These are phyloP conservation scores for Blastocystis sp. DNA, from an alignment of 352 stramenopile genomes.

Conservation along the genomic window DNA sequence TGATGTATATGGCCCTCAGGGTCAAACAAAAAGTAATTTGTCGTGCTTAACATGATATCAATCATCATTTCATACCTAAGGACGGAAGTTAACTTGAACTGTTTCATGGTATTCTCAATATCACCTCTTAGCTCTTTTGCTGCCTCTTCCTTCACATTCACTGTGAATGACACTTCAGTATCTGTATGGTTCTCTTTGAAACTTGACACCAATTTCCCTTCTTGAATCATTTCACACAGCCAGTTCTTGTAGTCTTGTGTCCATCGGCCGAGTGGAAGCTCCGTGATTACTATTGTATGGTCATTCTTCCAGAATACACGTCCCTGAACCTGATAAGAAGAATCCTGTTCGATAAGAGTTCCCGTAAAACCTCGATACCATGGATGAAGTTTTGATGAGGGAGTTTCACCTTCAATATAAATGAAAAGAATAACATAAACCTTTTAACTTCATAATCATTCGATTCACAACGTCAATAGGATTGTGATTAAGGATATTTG, in stretches of 20 bases:
- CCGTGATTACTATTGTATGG: slow-evolving; percentile 88
- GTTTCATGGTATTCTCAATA: slow-evolving; percentile 71
- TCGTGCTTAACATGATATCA: slow-evolving; percentile 87
- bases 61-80: slow-evolving; percentile 80
- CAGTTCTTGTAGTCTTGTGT: slow-evolving; percentile 98
- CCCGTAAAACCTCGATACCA: slow-evolving; percentile 92
- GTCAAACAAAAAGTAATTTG: slow-evolving; percentile 97
- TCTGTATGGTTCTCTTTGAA: slow-evolving; percentile 97
- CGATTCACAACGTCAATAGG: slow-evolving; percentile 92
- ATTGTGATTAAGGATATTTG: slow-evolving; percentile 88
- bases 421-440: slow-evolving; percentile 7
- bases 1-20: slow-evolving; percentile 83
- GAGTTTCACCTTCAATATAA: slow-evolving; percentile 73
- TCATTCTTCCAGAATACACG: slow-evolving; percentile 80
- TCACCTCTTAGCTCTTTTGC: slow-evolving; percentile 82
- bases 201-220: slow-evolving; percentile 73
- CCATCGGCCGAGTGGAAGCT: slow-evolving; percentile 93
- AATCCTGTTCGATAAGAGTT: slow-evolving; percentile 75
- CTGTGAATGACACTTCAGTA: slow-evolving; percentile 79
- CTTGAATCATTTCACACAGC: slow-evolving; percentile 84
- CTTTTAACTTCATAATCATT: slow-evolving; percentile 79
- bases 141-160: slow-evolving; percentile 75
- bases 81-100: slow-evolving; percentile 73
- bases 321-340: slow-evolving; percentile 79
- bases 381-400: slow-evolving; percentile 81